A percentile compares a stretch with the other conserved stretches of the same genome.
Evolutionary conservation across 2,329 filamentous ascomycete genomes (phyloP).

Genomic region (Fusarium pseudoanthophilum): DNA sequence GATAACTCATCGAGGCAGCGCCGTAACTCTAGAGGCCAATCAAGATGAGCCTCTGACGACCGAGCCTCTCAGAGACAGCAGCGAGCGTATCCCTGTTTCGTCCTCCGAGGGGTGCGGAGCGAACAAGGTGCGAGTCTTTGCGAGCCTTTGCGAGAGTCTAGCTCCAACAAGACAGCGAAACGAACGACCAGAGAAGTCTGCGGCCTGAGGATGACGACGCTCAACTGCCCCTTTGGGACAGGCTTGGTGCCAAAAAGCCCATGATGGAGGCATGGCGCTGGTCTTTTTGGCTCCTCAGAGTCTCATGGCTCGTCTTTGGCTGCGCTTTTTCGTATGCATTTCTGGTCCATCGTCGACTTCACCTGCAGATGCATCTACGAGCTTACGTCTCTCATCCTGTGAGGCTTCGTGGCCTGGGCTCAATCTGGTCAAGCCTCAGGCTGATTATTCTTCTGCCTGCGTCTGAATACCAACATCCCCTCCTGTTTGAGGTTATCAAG

Average conservation of each 20-base stretch:
- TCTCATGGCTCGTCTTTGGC: slow-evolving; percentile 19
- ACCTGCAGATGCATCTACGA: slow-evolving; percentile 29
- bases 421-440: slow-evolving; percentile 41
- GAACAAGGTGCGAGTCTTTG: slow-evolving; percentile 6
- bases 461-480: slow-evolving; percentile 16
- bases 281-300: background rate
- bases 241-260: slow-evolving; percentile 27
- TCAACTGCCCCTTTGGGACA: slow-evolving; percentile 41
- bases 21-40: slow-evolving; percentile 15
- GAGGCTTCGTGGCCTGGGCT: slow-evolving; percentile 43
- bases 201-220: slow-evolving; percentile 49
- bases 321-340: slow-evolving; percentile 31
- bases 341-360: slow-evolving; percentile 23
- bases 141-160: background rate
- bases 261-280: slow-evolving; percentile 32
- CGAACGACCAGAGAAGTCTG: slow-evolving; percentile 31
- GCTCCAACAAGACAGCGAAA: slow-evolving; percentile 18
- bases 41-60: slow-evolving; percentile 9
- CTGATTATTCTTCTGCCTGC: slow-evolving; percentile 35
- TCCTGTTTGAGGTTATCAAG: slow-evolving; percentile 29
- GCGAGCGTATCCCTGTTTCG: slow-evolving; percentile 15
- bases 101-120: slow-evolving; percentile 20
- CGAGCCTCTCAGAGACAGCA: slow-evolving; percentile 25
- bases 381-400: slow-evolving; percentile 39
- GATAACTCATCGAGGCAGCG: slow-evolving; percentile 36